Evolutionary conservation across 202 grass and related monocot species (phyloP).

Genomic region (Elaeis oleifera): DNA sequence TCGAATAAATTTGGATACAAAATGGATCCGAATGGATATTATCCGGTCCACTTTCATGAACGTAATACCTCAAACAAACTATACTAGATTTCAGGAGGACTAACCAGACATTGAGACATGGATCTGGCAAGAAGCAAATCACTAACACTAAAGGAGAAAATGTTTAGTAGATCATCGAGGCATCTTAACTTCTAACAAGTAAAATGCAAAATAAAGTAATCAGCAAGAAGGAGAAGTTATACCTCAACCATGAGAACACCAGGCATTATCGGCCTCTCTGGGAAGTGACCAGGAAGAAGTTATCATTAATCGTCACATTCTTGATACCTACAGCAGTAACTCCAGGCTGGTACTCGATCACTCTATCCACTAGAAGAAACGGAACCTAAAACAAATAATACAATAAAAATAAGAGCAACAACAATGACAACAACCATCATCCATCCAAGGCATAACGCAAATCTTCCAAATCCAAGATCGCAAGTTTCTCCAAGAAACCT

Average conservation of each 20-base stretch:
- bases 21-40: too few species aligned
- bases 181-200: not conserved
- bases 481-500: slow-evolving; percentile 1
- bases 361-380: slow-evolving; percentile 89
- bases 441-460: not conserved
- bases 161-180: too few species aligned
- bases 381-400: slow-evolving; percentile 44
- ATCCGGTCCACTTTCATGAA: too few species aligned
- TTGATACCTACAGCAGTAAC: slow-evolving; percentile 85
- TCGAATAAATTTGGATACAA: too few species aligned
- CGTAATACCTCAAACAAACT: too few species aligned
- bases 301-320: slow-evolving; percentile 92
- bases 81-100: too few species aligned
- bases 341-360: slow-evolving; percentile 80
- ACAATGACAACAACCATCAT: too few species aligned
- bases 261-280: slow-evolving; percentile 88
- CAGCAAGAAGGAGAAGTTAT: slow-evolving; percentile 1
- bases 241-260: slow-evolving; percentile 99
- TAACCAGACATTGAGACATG: too few species aligned
- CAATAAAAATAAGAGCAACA: too few species aligned
- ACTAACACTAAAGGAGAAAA: too few species aligned
- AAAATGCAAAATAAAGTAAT: not conserved
- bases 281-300: slow-evolving; percentile 95
- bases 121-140: too few species aligned
- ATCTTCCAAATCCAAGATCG: not conserved